phyloP scores from a whole-genome alignment of 2,329 filamentous ascomycete species.

The Orbilia quercus region DNA sequence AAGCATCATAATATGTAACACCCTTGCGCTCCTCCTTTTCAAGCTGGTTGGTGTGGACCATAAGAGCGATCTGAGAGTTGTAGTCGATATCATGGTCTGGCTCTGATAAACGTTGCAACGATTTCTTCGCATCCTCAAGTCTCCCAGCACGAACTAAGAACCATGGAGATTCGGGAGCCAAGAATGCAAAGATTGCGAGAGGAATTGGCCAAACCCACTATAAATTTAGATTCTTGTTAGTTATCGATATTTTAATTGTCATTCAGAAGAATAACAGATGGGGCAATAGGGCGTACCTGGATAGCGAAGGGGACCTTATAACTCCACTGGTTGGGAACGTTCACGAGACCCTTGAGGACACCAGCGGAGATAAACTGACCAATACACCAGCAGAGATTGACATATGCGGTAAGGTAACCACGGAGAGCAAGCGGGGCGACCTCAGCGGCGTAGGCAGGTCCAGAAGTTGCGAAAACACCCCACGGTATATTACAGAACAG shows the following conservation, averaged over 20 bases:
- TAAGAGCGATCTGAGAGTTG: slow-evolving; percentile 89
- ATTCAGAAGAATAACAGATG: too few relatives aligned
- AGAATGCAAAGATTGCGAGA: slow-evolving; percentile 71
- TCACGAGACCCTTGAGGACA: slow-evolving; percentile 63
- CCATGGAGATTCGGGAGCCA: slow-evolving; percentile 76
- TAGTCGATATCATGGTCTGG: slow-evolving; percentile 79
- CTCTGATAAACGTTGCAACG: slow-evolving; percentile 74
- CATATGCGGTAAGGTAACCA: slow-evolving; percentile 78
- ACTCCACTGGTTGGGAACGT: slow-evolving; percentile 61
- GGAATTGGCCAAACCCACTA: slow-evolving; percentile 82
- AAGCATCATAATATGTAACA: slow-evolving; percentile 80
- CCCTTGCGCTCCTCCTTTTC: slow-evolving; percentile 71
- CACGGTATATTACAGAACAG: slow-evolving; percentile 68
- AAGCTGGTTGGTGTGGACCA: slow-evolving; percentile 86
- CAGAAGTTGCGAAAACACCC: slow-evolving; percentile 67
- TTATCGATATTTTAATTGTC: slow-evolving; percentile 36
- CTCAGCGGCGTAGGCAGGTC: slow-evolving; percentile 65
- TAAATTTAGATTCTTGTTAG: background rate
- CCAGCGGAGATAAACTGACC: slow-evolving; percentile 65
- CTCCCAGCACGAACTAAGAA: slow-evolving; percentile 76
- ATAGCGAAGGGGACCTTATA: slow-evolving; percentile 63
- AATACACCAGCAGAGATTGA: slow-evolving; percentile 77
- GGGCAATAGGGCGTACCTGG: slow-evolving; percentile 51
- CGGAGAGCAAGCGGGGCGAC: slow-evolving; percentile 78
- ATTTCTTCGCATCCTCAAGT: slow-evolving; percentile 73